Evolutionary conservation across 441 rosid genomes (phyloP).

Genomic region (Populus hybrid): DNA sequence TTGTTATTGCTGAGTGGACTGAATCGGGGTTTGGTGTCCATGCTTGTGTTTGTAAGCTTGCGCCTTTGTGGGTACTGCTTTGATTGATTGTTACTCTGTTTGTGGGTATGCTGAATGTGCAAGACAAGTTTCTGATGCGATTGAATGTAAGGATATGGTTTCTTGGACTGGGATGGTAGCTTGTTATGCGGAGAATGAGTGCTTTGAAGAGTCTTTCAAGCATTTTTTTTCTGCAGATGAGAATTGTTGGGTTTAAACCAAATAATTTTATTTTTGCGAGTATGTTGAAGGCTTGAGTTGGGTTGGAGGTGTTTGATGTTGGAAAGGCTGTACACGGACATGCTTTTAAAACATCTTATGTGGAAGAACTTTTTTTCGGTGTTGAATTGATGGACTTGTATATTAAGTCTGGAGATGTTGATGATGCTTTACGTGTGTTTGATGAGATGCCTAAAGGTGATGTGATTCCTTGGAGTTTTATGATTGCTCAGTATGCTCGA

Average conservation of each 20-base stretch:
- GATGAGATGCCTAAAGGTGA: slow-evolving; percentile 68
- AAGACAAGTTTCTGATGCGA: slow-evolving; percentile 57
- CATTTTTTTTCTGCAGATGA: slow-evolving; percentile 44
- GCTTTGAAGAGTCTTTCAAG: slow-evolving; percentile 49
- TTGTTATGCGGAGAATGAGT: slow-evolving; percentile 68
- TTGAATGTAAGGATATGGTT: slow-evolving; percentile 65
- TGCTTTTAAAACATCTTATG: slow-evolving; percentile 54
- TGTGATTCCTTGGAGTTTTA: slow-evolving; percentile 88
- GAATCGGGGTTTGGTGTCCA: slow-evolving; percentile 51
- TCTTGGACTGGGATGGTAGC: slow-evolving; percentile 80
- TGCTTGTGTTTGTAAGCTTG: slow-evolving; percentile 71
- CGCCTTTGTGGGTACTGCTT: slow-evolving; percentile 77
- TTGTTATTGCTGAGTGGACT: slow-evolving; percentile 50
- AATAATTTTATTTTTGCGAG: slow-evolving; percentile 62
- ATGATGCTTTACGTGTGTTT: slow-evolving; percentile 47
- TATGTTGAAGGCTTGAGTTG: slow-evolving; percentile 74
- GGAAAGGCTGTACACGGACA: slow-evolving; percentile 72
- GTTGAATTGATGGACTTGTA: slow-evolving; percentile 75
- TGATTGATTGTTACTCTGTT: slow-evolving; percentile 64
- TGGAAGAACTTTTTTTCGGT: slow-evolving; percentile 55
- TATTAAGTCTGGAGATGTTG: slow-evolving; percentile 42
- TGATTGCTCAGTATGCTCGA: slow-evolving; percentile 79
- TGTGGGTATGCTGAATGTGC: slow-evolving; percentile 52
- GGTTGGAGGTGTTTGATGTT: slow-evolving; percentile 40
- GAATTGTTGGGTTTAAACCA: slow-evolving; percentile 57